Conservation (phyloP, 1,284 basidiomycete species). For the Amylostereum areolatum region DNA sequence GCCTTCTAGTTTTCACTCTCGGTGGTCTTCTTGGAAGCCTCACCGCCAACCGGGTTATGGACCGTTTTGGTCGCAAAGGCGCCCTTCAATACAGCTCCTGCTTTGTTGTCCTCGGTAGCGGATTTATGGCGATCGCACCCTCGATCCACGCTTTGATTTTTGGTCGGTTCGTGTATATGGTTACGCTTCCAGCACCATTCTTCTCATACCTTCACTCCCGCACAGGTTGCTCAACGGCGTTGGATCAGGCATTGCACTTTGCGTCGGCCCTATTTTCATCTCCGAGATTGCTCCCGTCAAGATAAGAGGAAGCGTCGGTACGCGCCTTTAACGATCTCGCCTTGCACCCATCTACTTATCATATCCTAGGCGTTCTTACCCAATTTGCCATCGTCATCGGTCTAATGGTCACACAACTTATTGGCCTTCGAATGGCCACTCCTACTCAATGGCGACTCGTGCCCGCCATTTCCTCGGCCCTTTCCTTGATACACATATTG, state of each 20-base stretch:
- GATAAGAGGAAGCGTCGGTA: constrained; percentile 71
- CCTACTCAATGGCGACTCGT: constrained; percentile 72
- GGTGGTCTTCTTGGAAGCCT: constrained; percentile 82
- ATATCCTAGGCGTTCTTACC: constrained; percentile 68
- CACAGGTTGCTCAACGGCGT: constrained; percentile 53
- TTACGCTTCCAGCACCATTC: background rate
- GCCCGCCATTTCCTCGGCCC: constrained; percentile 54
- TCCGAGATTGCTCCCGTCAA: constrained; percentile 73
- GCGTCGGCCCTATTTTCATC: constrained; percentile 82
- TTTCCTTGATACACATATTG: constrained; percentile 58
- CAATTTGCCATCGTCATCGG: constrained; percentile 84
- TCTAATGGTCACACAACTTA: constrained; percentile 71
- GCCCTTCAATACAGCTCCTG: constrained; percentile 55
- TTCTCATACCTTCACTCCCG: background rate
- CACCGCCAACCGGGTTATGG: constrained; percentile 64
- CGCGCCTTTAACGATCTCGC: constrained; percentile 13
- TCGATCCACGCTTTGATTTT: constrained; percentile 53
- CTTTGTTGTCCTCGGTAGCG: constrained; percentile 55
- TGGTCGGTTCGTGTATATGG: constrained; percentile 49
- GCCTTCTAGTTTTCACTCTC: constrained; percentile 61
- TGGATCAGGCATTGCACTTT: constrained; percentile 79
- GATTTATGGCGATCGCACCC: constrained; percentile 58
- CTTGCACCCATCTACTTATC: constrained; percentile 7
- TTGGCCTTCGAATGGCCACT: constrained; percentile 59
- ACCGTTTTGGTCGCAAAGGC: constrained; percentile 61